Evolutionary conservation across 495 filamentous ascomycete species (phyloP).

Genomic region (Penicillium macrosclerotiorum): DNA sequence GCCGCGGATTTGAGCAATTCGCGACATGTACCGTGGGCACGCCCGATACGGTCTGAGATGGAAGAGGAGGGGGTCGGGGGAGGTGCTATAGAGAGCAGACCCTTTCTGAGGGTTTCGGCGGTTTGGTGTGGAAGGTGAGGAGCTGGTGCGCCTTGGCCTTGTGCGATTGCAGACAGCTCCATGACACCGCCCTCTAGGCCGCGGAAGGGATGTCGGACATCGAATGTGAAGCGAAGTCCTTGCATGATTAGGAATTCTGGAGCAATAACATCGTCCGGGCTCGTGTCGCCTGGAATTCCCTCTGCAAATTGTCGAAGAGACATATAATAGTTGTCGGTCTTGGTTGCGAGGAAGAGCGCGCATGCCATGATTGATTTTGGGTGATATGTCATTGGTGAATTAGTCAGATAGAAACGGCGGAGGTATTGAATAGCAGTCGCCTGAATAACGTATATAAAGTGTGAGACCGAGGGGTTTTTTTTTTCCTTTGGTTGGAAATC

Average conservation of each 20-base stretch:
- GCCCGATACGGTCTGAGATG: constrained; percentile 51
- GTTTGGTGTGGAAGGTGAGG: constrained; percentile 35
- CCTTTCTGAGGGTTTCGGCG: constrained; percentile 35
- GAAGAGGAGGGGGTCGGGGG: constrained; percentile 25
- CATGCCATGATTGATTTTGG: constrained; percentile 82
- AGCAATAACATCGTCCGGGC: constrained; percentile 73
- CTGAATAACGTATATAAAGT: constrained; percentile 29
- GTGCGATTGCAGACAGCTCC: constrained; percentile 68
- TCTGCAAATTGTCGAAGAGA: constrained; percentile 63
- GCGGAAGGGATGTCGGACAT: constrained; percentile 87
- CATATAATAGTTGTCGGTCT: constrained; percentile 82
- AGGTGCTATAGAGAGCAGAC: constrained; percentile 26
- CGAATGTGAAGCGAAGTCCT: constrained; percentile 89
- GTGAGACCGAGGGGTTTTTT: too few relatives aligned
- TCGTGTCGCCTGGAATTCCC: constrained; percentile 61
- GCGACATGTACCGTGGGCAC: constrained; percentile 68
- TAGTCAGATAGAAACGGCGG: constrained; percentile 89
- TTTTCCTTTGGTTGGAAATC: background rate
- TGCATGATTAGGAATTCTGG: constrained; percentile 91
- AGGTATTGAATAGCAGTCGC: constrained; percentile 91
- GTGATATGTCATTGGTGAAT: constrained; percentile 92
- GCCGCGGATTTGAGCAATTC: constrained; percentile 74
- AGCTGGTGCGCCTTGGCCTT: constrained; percentile 46
- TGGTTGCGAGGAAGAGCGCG: constrained; percentile 86
- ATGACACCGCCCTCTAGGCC: constrained; percentile 81